phyloP scores from a whole-genome alignment of 768 basidiomycete genomes.

The Rubroboletus satanas region DNA sequence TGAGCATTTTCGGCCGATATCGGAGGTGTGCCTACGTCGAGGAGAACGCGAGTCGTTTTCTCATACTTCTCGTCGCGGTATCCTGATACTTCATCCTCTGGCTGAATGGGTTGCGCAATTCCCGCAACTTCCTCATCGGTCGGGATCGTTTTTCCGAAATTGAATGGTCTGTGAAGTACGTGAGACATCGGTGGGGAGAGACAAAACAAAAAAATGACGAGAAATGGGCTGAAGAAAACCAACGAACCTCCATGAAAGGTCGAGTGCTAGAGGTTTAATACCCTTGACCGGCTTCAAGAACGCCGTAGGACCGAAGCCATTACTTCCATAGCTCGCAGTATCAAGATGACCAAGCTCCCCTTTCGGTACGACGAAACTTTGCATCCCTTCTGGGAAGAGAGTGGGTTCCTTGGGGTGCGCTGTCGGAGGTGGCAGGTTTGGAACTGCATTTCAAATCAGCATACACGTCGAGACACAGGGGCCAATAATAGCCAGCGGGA shows the following conservation, averaged over 20 bases:
- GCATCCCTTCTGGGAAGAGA: constrained; percentile 33
- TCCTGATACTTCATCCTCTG: constrained; percentile 11
- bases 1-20: constrained; percentile 12
- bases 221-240: neutral
- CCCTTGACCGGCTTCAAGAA: constrained; percentile 56
- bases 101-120: constrained; percentile 14
- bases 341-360: constrained; percentile 5
- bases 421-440: constrained; percentile 52
- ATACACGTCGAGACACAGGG: constrained; percentile 11
- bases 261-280: constrained; percentile 51
- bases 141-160: constrained; percentile 33
- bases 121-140: constrained; percentile 31
- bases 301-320: neutral
- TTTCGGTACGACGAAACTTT: constrained; percentile 25
- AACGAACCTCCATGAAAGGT: constrained; percentile 66
- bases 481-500: constrained; percentile 16
- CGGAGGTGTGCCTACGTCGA: constrained; percentile 4
- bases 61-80: constrained; percentile 14
- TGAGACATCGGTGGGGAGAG: neutral
- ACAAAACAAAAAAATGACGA: neutral
- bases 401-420: constrained; percentile 34
- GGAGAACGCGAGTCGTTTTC: constrained; percentile 6
- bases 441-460: constrained; percentile 43
- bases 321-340: neutral
- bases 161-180: constrained; percentile 43